A percentile compares a stretch with the other conserved stretches of the same genome.
Conservation (phyloP, 805 yeast genomes). For the Metschnikowia continentalis region DNA sequence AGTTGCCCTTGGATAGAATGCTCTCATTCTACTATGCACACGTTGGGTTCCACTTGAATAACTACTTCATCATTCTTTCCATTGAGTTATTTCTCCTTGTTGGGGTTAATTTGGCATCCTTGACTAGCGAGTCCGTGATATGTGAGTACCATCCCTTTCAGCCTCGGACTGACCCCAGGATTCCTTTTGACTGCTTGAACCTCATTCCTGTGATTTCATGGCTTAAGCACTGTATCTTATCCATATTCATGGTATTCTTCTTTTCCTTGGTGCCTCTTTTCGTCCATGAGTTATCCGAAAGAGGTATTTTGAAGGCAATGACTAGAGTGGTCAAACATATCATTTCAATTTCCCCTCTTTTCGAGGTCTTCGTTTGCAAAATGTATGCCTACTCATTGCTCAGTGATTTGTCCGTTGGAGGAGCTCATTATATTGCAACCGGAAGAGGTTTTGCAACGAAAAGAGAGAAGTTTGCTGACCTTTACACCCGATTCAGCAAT, state of each 20-base stretch:
- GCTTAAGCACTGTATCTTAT: slow-evolving; percentile 76
- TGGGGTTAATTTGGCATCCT: slow-evolving; percentile 64
- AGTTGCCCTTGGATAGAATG: slow-evolving; percentile 75
- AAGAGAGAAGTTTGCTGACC: slow-evolving; percentile 69
- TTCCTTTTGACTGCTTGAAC: slow-evolving; percentile 72
- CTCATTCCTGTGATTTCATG: slow-evolving; percentile 71
- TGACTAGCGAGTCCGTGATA: slow-evolving; percentile 65
- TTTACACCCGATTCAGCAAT: slow-evolving; percentile 75
- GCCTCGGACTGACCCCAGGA: slow-evolving; percentile 62
- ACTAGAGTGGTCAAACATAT: slow-evolving; percentile 68
- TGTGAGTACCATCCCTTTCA: slow-evolving; percentile 62
- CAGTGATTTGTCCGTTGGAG: slow-evolving; percentile 75
- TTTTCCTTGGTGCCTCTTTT: slow-evolving; percentile 76
- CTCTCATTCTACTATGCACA: slow-evolving; percentile 82
- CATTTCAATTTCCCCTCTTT: slow-evolving; percentile 69
- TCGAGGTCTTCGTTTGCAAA: slow-evolving; percentile 80
- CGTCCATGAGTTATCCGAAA: slow-evolving; percentile 75
- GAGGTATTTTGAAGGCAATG: slow-evolving; percentile 74
- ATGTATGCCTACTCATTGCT: slow-evolving; percentile 68
- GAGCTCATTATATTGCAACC: slow-evolving; percentile 82
- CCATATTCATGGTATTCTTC: slow-evolving; percentile 78
- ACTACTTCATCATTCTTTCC: slow-evolving; percentile 72
- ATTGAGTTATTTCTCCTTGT: slow-evolving; percentile 69
- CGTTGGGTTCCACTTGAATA: slow-evolving; percentile 82
- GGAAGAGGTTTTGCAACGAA: slow-evolving; percentile 86